A percentile compares a stretch with the other conserved stretches of the same genome.
Evolutionary conservation across 2,329 filamentous ascomycete species (phyloP).

Genomic region (Venturia nashicola): DNA sequence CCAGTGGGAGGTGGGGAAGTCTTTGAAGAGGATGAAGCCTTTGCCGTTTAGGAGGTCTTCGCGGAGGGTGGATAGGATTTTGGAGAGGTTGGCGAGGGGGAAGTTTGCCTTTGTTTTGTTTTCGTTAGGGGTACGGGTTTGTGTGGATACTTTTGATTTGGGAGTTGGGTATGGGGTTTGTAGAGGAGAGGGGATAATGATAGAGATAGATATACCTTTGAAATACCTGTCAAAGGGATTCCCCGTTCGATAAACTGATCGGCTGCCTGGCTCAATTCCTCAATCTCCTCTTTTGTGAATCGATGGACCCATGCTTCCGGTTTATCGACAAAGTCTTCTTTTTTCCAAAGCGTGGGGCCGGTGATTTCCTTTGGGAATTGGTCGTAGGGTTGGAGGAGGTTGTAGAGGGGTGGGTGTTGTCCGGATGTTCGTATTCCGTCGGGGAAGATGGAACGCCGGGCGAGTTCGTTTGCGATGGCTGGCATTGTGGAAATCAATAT

Average conservation of each 20-base stretch:
- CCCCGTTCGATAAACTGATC: constrained; percentile 56
- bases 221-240: constrained; percentile 60
- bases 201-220: constrained; percentile 29
- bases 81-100: constrained; percentile 43
- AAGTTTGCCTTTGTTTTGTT: constrained; percentile 41
- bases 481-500: neutral
- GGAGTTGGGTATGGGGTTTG: neutral
- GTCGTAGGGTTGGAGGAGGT: constrained; percentile 52
- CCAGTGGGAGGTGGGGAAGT: constrained; percentile 67
- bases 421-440: constrained; percentile 41
- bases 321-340: constrained; percentile 45
- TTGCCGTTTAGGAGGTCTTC: constrained; percentile 68
- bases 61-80: constrained; percentile 43
- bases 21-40: constrained; percentile 82
- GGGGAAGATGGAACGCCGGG: constrained; percentile 5
- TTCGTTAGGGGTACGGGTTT: neutral
- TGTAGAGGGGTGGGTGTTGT: constrained; percentile 58
- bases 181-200: constrained; percentile 13
- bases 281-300: constrained; percentile 54
- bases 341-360: constrained; percentile 61
- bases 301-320: constrained; percentile 62
- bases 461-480: neutral
- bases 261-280: constrained; percentile 53
- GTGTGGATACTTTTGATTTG: neutral
- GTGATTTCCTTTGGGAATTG: constrained; percentile 59